Conservation (phyloP, 306 rosid genomes). For the Vigna reflexopilosa region DNA sequence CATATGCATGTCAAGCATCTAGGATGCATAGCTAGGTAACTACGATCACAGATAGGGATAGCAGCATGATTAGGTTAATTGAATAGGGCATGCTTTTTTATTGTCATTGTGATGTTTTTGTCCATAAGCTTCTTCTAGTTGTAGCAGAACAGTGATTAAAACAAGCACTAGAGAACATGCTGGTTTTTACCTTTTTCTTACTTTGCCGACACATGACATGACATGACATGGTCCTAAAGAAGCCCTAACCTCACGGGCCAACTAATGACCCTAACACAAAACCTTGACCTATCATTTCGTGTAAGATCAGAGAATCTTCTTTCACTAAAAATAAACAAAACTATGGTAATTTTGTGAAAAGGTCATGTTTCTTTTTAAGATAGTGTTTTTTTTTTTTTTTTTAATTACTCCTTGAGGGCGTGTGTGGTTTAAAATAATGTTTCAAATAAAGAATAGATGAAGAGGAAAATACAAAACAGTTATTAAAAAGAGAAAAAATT, state of each 20-base stretch:
- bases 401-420: not conserved
- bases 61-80: conserved; percentile 18
- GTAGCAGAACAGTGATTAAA: not conserved
- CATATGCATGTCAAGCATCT: conserved; percentile 23
- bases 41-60: not conserved
- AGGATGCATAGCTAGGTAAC: not conserved
- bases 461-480: too few species aligned
- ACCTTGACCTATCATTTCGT: not conserved
- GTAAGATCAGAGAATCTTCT: conserved; percentile 9
- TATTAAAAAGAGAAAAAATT: too few species aligned
- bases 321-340: not conserved
- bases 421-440: not conserved
- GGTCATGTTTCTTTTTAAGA: not conserved
- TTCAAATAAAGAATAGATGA: not conserved
- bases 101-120: not conserved
- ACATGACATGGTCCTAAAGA: not conserved
- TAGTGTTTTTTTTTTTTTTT: too few species aligned
- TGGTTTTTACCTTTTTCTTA: not conserved
- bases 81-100: not conserved
- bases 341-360: not conserved
- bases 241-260: not conserved
- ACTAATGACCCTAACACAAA: not conserved
- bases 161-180: not conserved
- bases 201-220: not conserved
- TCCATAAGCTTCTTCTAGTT: too few species aligned